Evolutionary conservation across 192 early-diverging fungal genomes (phyloP).

Genomic region (Coemansia sp.): DNA sequence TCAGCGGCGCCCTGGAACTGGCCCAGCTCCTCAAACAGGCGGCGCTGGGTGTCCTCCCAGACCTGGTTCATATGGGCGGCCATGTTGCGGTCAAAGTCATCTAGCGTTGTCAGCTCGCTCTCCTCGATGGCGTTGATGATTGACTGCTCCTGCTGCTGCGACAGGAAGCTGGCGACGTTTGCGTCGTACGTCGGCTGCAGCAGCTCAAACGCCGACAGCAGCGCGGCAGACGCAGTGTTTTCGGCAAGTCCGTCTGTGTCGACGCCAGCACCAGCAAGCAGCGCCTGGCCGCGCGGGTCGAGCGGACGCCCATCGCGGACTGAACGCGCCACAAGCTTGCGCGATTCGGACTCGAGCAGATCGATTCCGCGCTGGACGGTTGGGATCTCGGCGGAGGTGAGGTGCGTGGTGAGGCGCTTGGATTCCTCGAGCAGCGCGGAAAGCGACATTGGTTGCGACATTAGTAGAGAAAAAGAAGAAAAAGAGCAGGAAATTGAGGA

Average conservation of each 20-base stretch:
- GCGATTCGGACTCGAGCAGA: constrained; percentile 85
- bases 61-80: constrained; percentile 59
- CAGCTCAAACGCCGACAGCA: constrained; percentile 72
- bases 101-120: constrained; percentile 59
- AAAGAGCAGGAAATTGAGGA: constrained; percentile 1
- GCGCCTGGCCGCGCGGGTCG: constrained; percentile 59
- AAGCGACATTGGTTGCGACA: constrained; percentile 22
- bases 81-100: constrained; percentile 68
- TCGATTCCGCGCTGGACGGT: constrained; percentile 81
- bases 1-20: constrained; percentile 50
- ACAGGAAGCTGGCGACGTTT: constrained; percentile 79
- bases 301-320: constrained; percentile 33
- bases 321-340: constrained; percentile 62
- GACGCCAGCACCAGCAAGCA: constrained; percentile 78
- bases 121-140: constrained; percentile 76
- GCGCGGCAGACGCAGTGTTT: constrained; percentile 63
- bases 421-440: constrained; percentile 70
- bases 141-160: constrained; percentile 72
- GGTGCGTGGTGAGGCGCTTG: constrained; percentile 71
- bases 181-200: constrained; percentile 75
- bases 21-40: constrained; percentile 83
- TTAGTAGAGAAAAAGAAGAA: constrained; percentile 7
- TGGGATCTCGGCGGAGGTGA: constrained; percentile 66
- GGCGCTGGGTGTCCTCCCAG: constrained; percentile 73
- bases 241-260: constrained; percentile 71